Percentiles rank a stretch among this genome's conserved stretches.
Evolutionary conservation across 73 alveolate species (phyloP).

Genomic region (Blepharisma stoltei): DNA sequence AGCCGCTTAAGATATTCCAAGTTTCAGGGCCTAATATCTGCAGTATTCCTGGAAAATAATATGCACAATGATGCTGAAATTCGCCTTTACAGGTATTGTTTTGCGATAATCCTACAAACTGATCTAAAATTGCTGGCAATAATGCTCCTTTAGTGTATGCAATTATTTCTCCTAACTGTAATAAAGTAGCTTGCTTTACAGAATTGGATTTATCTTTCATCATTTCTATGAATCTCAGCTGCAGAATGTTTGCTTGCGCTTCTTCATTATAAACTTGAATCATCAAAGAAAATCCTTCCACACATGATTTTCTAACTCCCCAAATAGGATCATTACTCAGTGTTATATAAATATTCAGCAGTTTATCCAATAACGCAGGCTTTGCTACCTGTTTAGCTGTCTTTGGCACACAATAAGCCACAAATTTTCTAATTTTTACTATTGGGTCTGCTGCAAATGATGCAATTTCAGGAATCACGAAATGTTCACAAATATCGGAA

Average conservation of each 20-base stretch:
- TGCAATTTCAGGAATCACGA: background rate
- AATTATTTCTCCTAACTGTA: background rate
- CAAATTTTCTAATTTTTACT: background rate
- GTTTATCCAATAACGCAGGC: background rate
- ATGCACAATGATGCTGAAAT: background rate
- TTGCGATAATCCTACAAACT: background rate
- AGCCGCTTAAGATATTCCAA: constrained; percentile 42
- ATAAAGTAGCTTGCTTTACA: background rate
- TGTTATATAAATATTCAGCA: background rate
- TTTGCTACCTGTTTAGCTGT: background rate
- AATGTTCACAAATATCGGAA: background rate
- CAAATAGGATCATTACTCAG: background rate
- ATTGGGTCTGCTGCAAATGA: background rate
- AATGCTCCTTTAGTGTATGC: background rate
- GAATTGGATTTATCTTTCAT: background rate
- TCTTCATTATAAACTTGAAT: background rate
- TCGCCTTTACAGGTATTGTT: background rate
- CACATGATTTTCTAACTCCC: constrained; percentile 10
- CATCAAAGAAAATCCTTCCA: background rate
- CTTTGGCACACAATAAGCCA: constrained; percentile 1
- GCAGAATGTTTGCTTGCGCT: background rate
- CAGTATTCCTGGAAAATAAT: constrained; percentile 58
- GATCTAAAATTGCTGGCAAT: background rate
- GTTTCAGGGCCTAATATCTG: constrained; percentile 54
- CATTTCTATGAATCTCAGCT: background rate